Base-by-base conservation (phyloP, 2,329 filamentous ascomycete genomes). In the Calonectria crousiana region DNA sequence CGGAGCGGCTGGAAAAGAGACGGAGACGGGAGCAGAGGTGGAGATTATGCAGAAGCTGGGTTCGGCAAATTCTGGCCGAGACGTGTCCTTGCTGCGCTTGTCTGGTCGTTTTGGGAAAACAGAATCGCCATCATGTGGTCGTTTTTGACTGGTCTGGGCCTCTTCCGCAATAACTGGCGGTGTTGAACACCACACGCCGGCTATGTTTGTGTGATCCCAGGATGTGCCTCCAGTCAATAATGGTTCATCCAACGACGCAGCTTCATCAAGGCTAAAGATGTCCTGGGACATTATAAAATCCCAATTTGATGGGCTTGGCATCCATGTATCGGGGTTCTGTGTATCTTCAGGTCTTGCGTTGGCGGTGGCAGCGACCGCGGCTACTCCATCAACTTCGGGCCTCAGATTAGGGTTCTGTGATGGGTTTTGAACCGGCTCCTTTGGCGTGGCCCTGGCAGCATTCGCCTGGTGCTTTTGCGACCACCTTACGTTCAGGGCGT, bases 401-500 rank as follows among this genome's bases (percentile, higher is more conserved):
- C 26, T 20, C 8, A 20, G n/a, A 9, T 23, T n/a, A 30, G 6
- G 14, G 14, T 36, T 49, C 20, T 23, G 41, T 41, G 38, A 13
- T 14, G 72, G 26, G 28, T 51, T 60, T 23, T 69, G 71, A 18
- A 28, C 32, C 1, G 34, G 0, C 60, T 52, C 58, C 11, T 62
- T 26, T 23, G 49, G 28, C 36, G 62, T 18, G 13, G 23, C 23
- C 14, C 32, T 49, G 11, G 72, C 60, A n/a, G 64, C 9, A 13
- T 66, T 66, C 0, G 69, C n/a, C 8, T 78, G 77, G 13, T 79
- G 76, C 4, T 76, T 78, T 13, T 75, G 77, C n/a, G 78, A 76
- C 78, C 78, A 80, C 6, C 78, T 64, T 23, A 80, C 69, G 14
- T 80, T 76, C 52, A 80, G 74, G 0, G 77, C 77, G 32, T 80